phyloP scores from a whole-genome alignment of 208 protist genomes.

The Entamoeba moshkovskii region DNA sequence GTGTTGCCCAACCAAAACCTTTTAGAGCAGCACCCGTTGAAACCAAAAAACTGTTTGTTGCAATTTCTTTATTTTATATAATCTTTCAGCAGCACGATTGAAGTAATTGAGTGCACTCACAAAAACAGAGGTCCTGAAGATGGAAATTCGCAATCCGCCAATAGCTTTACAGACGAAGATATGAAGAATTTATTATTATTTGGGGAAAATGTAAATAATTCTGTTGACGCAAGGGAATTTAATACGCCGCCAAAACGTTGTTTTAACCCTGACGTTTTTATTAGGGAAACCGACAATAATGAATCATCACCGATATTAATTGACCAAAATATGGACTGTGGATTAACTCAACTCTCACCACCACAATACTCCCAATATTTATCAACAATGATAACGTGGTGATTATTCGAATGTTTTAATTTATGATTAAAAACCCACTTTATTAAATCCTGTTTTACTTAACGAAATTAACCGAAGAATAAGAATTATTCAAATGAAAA shows the following conservation, averaged over 20 bases:
- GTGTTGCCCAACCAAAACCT: background rate
- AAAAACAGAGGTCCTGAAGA: no score
- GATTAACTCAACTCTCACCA: background rate
- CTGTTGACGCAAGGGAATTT: background rate
- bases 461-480: no score
- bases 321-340: background rate
- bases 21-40: background rate
- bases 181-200: background rate
- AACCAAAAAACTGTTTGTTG: background rate
- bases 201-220: background rate
- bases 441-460: no score
- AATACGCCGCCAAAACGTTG: background rate
- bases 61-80: background rate
- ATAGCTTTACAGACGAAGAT: background rate
- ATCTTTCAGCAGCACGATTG: background rate
- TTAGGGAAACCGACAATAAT: background rate
- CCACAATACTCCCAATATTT: background rate
- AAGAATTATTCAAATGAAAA: no score
- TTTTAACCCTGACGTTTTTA: background rate
- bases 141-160: no score
- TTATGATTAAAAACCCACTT: no score
- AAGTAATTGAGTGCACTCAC: background rate
- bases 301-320: background rate
- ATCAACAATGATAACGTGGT: no score
- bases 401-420: no score